phyloP scores from a whole-genome alignment of 2,329 filamentous ascomycete species.

The Epichloe sp. region DNA sequence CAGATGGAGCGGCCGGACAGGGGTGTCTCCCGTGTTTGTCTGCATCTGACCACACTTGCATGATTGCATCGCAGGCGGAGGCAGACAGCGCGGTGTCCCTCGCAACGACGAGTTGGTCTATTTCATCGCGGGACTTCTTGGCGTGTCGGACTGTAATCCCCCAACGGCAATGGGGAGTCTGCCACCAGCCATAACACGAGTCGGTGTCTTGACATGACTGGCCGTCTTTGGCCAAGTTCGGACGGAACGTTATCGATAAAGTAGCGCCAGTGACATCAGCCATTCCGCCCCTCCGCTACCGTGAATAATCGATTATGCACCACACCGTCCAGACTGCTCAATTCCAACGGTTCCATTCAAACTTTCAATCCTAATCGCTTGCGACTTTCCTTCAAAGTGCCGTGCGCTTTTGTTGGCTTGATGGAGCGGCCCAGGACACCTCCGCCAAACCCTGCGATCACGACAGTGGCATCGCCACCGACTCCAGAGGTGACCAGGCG shows the following conservation, averaged over 20 bases:
- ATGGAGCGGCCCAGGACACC: slow-evolving; percentile 38
- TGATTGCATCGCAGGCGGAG: not conserved
- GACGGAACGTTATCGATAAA: not conserved
- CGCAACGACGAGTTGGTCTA: too few relatives aligned
- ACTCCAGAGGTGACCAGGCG: slow-evolving; percentile 42
- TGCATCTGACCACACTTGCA: not conserved
- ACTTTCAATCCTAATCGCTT: not conserved
- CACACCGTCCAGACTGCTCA: not conserved
- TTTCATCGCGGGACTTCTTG: not conserved
- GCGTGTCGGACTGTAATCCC: not conserved
- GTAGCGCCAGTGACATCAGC: not conserved
- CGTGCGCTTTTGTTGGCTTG: not conserved
- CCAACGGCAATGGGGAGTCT: too few relatives aligned
- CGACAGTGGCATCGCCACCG: slow-evolving; percentile 28
- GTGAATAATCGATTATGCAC: not conserved
- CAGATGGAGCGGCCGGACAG: not conserved
- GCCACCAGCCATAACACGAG: too few relatives aligned
- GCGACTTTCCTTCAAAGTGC: not conserved
- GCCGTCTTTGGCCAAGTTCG: too few relatives aligned
- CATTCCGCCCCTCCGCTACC: not conserved
- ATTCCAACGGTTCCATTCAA: not conserved
- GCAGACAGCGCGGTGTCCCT: too few relatives aligned
- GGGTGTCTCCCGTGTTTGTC: not conserved
- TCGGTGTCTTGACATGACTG: too few relatives aligned
- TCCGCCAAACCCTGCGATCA: slow-evolving; percentile 14